A percentile compares a stretch with the other conserved stretches of the same genome.
Conservation (phyloP, 192 early-diverging fungal genomes). For the Borealophlyctis nickersoniae region DNA sequence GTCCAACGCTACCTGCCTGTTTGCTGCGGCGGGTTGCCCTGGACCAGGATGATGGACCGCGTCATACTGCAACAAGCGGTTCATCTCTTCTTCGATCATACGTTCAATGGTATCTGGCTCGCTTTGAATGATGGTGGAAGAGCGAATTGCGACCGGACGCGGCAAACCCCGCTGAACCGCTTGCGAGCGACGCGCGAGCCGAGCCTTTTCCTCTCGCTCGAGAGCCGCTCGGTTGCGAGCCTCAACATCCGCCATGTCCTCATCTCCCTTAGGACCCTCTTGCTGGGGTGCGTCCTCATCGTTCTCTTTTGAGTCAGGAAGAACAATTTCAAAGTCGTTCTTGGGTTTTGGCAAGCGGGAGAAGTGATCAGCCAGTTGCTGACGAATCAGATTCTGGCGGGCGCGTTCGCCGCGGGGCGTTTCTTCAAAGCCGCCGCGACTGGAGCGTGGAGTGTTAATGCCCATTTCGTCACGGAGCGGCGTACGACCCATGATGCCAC, state of each 20-base stretch:
- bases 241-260: slow-evolving; percentile 75
- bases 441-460: slow-evolving; percentile 63
- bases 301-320: slow-evolving; percentile 65
- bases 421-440: slow-evolving; percentile 55
- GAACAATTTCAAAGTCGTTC: slow-evolving; percentile 88
- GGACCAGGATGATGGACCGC: slow-evolving; percentile 67
- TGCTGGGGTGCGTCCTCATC: slow-evolving; percentile 33
- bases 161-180: slow-evolving; percentile 76
- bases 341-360: slow-evolving; percentile 77
- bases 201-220: slow-evolving; percentile 49
- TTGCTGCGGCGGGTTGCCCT: slow-evolving; percentile 49
- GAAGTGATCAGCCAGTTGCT: slow-evolving; percentile 70
- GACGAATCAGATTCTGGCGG: slow-evolving; percentile 57
- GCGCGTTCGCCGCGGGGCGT: slow-evolving; percentile 70
- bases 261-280: slow-evolving; percentile 33
- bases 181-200: slow-evolving; percentile 62
- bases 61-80: slow-evolving; percentile 67
- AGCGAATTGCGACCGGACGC: slow-evolving; percentile 54
- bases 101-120: slow-evolving; percentile 40
- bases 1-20: slow-evolving; percentile 12
- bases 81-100: slow-evolving; percentile 72
- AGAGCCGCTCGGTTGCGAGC: slow-evolving; percentile 44
- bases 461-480: slow-evolving; percentile 45
- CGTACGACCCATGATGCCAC: slow-evolving; percentile 18
- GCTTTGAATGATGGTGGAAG: slow-evolving; percentile 21